Base-by-base conservation (phyloP, 1,139 yeast species). In the Citeromyces hawaiiensis region DNA sequence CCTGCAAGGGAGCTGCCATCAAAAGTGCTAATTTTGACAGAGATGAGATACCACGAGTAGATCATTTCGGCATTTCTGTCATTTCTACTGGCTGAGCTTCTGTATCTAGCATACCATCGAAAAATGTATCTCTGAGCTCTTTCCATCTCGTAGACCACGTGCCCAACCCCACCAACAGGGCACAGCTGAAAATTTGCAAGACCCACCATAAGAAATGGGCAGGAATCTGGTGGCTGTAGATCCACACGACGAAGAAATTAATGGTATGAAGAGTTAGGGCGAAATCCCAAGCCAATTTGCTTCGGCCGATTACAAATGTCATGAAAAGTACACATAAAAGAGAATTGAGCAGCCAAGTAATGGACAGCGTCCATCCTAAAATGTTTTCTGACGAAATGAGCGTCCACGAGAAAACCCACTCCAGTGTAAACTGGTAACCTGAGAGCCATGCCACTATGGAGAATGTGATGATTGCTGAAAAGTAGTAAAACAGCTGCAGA, bases 271-370 rank as follows among this genome's bases (percentile, higher is more conserved):
- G 63, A 0, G 98, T 88, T 29, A 91, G 55, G 10, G 95, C 96
- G 62, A 88, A 91, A 58, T 91, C 98, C 83, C 96, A 82, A 0
- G 96, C 97, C 43, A 91, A 63, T 57, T 88, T 91, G 35, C 94
- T 82, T 44, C 97, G 66, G 0, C 97, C 96, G 14, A 91, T 95
- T 17, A 88, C 78, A 4, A 87, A 61, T 1, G 95, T 85, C 52
- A 91, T 77, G 51, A 86, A 86, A 14, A 85, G 59, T 2, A 87
- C 96, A 52, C 88, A 79, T 15, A 80, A 56, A 40, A 82, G 64
- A 1, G 95, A 70, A 55, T 83, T 94, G 42, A 85, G 60, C 11
- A 88, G 64, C 96, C 96, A 88, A 45, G 87, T 59, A 11, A 71
- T 59, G 37, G 80, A 72, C 38, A 88, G 60, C 0, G 82, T 75